Evolutionary conservation across 805 yeast species (phyloP).

Genomic region (Ogataea trehalophila): DNA sequence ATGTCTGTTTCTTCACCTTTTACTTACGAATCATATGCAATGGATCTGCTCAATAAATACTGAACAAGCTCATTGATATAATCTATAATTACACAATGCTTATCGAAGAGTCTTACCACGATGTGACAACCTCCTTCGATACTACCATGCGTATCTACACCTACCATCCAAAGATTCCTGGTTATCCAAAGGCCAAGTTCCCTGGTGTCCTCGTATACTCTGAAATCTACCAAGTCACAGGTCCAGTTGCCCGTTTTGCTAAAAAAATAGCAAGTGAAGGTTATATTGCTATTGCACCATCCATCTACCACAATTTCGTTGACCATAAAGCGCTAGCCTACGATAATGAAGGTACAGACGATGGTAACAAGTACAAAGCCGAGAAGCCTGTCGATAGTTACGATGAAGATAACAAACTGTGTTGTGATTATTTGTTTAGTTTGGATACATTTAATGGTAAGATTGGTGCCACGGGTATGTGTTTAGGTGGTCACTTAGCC

Average conservation of each 20-base stretch:
- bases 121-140: constrained; percentile 60
- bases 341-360: constrained; percentile 70
- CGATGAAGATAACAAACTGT: constrained; percentile 65
- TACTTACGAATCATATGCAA: no score
- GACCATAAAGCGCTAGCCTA: constrained; percentile 60
- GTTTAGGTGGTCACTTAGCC: constrained; percentile 81
- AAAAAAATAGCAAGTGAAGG: constrained; percentile 78
- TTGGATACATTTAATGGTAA: constrained; percentile 65
- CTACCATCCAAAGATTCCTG: constrained; percentile 63
- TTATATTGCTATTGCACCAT: constrained; percentile 73
- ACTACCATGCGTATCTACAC: constrained; percentile 63
- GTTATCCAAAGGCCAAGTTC: constrained; percentile 73
- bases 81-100: constrained; percentile 41
- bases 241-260: constrained; percentile 76
- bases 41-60: background rate
- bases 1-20: background rate
- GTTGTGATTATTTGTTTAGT: constrained; percentile 55
- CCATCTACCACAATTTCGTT: constrained; percentile 70
- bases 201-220: constrained; percentile 79
- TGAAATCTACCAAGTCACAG: constrained; percentile 79
- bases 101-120: constrained; percentile 59
- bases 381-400: constrained; percentile 65
- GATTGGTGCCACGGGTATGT: constrained; percentile 83
- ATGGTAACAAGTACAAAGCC: constrained; percentile 62
- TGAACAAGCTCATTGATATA: background rate